phyloP scores from a whole-genome alignment of 2,329 filamentous ascomycete species.

The Shiraia bambusicola region DNA sequence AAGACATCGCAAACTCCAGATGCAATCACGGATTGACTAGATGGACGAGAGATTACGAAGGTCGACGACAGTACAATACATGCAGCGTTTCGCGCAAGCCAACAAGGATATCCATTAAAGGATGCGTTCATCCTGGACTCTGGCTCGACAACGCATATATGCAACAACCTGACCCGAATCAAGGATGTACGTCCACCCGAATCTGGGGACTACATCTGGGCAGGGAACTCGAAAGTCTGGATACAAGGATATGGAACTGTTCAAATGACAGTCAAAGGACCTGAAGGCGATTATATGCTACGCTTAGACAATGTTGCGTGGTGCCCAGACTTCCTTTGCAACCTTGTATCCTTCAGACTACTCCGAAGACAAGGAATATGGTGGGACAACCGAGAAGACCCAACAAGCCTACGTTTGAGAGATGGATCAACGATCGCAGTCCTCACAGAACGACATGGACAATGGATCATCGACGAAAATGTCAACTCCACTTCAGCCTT shows the following conservation, averaged over 20 bases:
- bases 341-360: too few relatives aligned
- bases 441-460: background rate
- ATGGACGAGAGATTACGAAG: background rate
- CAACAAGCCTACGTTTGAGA: background rate
- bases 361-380: constrained; percentile 1
- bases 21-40: background rate
- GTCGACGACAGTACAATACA: background rate
- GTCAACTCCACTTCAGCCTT: background rate
- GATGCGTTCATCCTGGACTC: background rate
- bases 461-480: background rate
- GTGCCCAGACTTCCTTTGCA: too few relatives aligned
- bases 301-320: too few relatives aligned
- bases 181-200: background rate
- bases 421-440: background rate
- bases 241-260: background rate
- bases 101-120: background rate
- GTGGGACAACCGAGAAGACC: background rate
- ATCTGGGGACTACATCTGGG: background rate
- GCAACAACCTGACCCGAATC: background rate
- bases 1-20: background rate
- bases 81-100: background rate
- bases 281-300: too few relatives aligned
- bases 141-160: background rate
- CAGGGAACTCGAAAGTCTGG: background rate
- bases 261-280: background rate